Percentiles rank a stretch among this genome's conserved stretches.
Evolutionary conservation across 1,139 yeast species (phyloP).

Genomic region (Pichia sp.): DNA sequence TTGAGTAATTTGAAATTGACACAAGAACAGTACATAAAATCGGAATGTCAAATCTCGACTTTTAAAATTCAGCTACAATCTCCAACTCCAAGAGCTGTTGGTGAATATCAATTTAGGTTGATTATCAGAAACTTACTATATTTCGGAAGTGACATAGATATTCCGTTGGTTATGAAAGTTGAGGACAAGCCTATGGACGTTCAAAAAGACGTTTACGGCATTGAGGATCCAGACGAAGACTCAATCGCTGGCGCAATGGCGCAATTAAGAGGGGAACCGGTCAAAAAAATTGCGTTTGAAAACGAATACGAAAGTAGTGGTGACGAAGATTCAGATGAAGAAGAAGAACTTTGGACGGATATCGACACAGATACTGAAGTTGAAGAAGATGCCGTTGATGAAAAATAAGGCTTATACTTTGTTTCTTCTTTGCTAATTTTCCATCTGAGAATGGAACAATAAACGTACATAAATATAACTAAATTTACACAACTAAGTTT

Average conservation of each 20-base stretch:
- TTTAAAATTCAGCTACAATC: slow-evolving; percentile 67
- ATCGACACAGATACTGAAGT: slow-evolving; percentile 35
- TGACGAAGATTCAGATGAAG: slow-evolving; percentile 47
- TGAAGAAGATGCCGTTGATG: slow-evolving; percentile 25
- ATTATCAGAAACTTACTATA: slow-evolving; percentile 61
- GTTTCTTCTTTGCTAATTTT: neutral
- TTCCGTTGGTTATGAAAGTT: slow-evolving; percentile 61
- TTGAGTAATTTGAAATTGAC: slow-evolving; percentile 52
- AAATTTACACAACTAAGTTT: neutral
- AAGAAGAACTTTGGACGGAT: slow-evolving; percentile 40
- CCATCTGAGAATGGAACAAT: neutral
- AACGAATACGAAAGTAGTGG: slow-evolving; percentile 33
- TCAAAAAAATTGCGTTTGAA: slow-evolving; percentile 33
- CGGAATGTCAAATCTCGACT: slow-evolving; percentile 56
- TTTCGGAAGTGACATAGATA: slow-evolving; percentile 67
- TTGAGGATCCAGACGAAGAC: slow-evolving; percentile 64
- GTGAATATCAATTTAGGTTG: slow-evolving; percentile 61
- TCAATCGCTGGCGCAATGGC: slow-evolving; percentile 64
- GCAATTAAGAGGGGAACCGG: slow-evolving; percentile 51
- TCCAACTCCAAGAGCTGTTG: slow-evolving; percentile 67
- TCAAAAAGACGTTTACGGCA: slow-evolving; percentile 46
- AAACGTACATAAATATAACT: neutral
- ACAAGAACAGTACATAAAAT: slow-evolving; percentile 46
- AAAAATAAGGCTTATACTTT: neutral
- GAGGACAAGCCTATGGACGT: slow-evolving; percentile 45